These are phyloP conservation scores for Beta vulgaris DNA, from an alignment of 148 eudicot species.

Conservation along the genomic window DNA sequence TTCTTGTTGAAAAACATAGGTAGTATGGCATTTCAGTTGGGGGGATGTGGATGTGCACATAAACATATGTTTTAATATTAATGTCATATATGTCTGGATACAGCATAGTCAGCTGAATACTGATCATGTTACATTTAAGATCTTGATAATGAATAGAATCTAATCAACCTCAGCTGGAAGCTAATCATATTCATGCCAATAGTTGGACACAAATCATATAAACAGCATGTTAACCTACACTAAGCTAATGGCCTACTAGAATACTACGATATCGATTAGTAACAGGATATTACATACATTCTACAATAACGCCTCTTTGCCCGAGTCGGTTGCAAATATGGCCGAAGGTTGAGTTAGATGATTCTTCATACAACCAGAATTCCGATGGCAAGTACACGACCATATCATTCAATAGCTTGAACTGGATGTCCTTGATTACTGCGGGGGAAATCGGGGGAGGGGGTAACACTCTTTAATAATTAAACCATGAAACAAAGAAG, in stretches of 20 bases:
- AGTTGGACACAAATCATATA: constrained; percentile 10
- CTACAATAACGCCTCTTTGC: constrained; percentile 15
- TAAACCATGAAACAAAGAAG: neutral
- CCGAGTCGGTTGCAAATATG: neutral
- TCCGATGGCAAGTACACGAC: neutral
- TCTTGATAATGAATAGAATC: neutral
- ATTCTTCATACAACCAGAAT: constrained; percentile 30
- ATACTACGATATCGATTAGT: neutral
- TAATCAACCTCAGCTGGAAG: constrained; percentile 20
- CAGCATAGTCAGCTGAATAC: neutral
- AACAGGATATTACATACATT: constrained; percentile 22
- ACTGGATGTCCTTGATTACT: neutral
- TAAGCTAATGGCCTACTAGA: constrained; percentile 3
- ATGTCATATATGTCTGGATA: neutral
- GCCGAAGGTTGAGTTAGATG: constrained; percentile 23
- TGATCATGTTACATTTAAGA: neutral
- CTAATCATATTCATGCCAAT: constrained; percentile 13
- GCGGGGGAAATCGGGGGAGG: neutral
- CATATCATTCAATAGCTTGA: neutral
- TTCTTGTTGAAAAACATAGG: too few relatives aligned
- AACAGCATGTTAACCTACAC: constrained; percentile 24
- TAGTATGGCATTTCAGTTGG: too few relatives aligned
- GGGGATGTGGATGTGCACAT: neutral
- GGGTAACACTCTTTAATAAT: neutral
- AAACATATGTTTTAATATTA: neutral